Conservation (phyloP, 2,329 filamentous ascomycete genomes). For the Bipolaris cookei region DNA sequence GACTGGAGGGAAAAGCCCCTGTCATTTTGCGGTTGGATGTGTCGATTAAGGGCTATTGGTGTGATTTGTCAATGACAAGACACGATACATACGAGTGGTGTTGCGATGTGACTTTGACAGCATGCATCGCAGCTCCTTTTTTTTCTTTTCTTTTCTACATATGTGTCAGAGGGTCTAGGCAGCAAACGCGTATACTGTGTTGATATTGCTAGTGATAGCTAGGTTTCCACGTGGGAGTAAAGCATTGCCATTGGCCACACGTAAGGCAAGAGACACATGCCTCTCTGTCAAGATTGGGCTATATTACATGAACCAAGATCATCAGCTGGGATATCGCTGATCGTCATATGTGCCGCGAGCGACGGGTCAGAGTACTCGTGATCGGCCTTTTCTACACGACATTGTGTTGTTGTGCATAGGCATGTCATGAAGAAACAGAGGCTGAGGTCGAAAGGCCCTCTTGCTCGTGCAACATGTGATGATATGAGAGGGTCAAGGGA, state of each 20-base stretch:
- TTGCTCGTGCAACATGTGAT: background rate
- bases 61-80: background rate
- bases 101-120: background rate
- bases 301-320: background rate
- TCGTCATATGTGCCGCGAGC: background rate
- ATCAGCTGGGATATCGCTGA: background rate
- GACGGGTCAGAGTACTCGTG: background rate
- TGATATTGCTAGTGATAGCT: background rate
- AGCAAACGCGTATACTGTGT: background rate
- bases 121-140: background rate
- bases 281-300: background rate
- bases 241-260: background rate
- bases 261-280: background rate
- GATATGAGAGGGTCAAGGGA: background rate
- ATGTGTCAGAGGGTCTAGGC: background rate
- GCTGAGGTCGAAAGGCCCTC: background rate
- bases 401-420: background rate
- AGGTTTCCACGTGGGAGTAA: background rate
- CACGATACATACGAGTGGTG: background rate
- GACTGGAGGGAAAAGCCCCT: background rate
- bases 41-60: background rate
- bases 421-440: background rate
- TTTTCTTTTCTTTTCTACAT: background rate
- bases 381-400: background rate
- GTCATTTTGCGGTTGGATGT: background rate